Percentiles rank a stretch among this genome's conserved stretches.
Evolutionary conservation across 257 asterid species (phyloP).

Genomic region (Primulina tabacum): DNA sequence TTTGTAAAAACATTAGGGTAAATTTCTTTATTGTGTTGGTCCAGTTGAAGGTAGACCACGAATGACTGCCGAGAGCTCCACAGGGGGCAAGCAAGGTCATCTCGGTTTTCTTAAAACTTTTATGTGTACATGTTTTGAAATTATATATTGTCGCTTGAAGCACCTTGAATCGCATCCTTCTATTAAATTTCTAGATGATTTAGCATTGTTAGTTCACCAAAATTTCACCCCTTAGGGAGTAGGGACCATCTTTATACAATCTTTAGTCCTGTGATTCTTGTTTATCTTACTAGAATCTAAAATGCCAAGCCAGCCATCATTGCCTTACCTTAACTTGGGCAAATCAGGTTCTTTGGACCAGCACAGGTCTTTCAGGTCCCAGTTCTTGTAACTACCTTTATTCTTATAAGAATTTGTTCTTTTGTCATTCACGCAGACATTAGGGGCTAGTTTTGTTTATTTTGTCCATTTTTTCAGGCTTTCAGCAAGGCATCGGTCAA

Average conservation of each 20-base stretch:
- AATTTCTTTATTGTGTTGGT: not conserved
- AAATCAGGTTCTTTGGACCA: conserved; percentile 18
- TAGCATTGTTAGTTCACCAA: conserved; percentile 23
- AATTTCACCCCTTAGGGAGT: not conserved
- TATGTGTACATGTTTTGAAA: not conserved
- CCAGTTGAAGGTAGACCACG: not conserved
- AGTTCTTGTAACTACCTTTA: conserved; percentile 20
- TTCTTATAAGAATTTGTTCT: conserved; percentile 27
- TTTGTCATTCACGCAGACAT: conserved; percentile 15
- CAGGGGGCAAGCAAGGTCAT: not conserved
- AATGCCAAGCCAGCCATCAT: conserved; percentile 23
- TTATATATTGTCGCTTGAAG: not conserved
- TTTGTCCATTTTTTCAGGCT: conserved; percentile 16
- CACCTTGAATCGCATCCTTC: not conserved
- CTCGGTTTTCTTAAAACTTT: not conserved
- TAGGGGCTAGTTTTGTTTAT: conserved; percentile 9
- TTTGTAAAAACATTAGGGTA: not conserved
- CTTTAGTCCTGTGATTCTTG: conserved; percentile 19
- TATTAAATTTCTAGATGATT: conserved; percentile 5
- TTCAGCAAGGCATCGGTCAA: conserved; percentile 20
- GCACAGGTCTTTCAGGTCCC: conserved; percentile 22
- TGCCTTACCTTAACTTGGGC: conserved; percentile 15
- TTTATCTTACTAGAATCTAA: conserved; percentile 28
- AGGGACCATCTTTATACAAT: not conserved
- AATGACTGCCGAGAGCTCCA: not conserved